Base-by-base conservation (phyloP, 139 green algal genomes). In the Chlorella sp. region DNA sequence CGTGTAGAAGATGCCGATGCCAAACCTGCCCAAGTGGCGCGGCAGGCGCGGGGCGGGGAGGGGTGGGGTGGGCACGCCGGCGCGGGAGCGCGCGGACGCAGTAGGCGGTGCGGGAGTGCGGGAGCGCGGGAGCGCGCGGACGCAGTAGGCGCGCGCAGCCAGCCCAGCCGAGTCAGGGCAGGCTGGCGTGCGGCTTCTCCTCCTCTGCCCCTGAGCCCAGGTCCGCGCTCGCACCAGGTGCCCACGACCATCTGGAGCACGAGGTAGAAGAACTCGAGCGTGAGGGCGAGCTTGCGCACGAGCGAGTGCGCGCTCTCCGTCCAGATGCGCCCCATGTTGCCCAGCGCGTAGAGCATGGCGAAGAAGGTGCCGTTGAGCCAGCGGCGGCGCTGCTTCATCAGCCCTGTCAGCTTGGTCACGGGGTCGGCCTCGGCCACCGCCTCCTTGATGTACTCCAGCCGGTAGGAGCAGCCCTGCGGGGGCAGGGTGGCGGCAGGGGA, bases 321-420 rank as follows among this genome's bases (percentile, higher is more conserved):
- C 79, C 79, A 85, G 41, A 85, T 85, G 67, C 79, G 74, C 15
- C 74, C 68, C 55, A 73, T 74, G 73, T 85, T 85, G 53, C 74
- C 74, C 79, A 85, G 68, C 27, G 79, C 74, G 55, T 85, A 85
- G 2, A 85, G 61, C 67, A 82, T 82, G 33, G 79, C 79, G 36
- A 85, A 85, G 68, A 85, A 85, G 33, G 79, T 85, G 35, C 79
- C 79, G 68, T 85, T 85, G 41, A 85, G 61, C 79, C 79, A 85
- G 73, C 79, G 79, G 48, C 79, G 74, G 46, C 79, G 65, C 73
- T 85, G 79, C 74, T 85, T 85, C 67, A 85, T 82, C 42, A 85
- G 50, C 38, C 74, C 68, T 31, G 71, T 78, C 55, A 85, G 67
- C 55, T 75, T 77, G 65, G 79, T 85, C 35, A 85, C 79, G 0